phyloP scores from a whole-genome alignment of 1,284 basidiomycete genomes.

The Cystobasidium slooffiae region DNA sequence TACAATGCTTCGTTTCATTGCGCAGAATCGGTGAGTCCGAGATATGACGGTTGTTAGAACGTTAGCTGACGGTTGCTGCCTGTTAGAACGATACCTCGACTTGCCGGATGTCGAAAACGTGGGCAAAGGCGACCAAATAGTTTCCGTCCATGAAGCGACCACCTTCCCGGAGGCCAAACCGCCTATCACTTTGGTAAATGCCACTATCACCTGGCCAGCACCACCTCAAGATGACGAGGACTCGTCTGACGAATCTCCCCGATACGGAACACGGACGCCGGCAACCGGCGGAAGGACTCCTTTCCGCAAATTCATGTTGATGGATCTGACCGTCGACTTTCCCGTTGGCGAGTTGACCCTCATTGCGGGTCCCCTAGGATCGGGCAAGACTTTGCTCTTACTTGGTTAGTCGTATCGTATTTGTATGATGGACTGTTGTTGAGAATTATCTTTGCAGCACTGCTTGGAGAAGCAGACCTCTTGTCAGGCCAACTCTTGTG shows the following conservation, averaged over 20 bases:
- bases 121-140: constrained; percentile 30
- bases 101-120: constrained; percentile 47
- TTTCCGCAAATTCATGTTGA: constrained; percentile 73
- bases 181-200: constrained; percentile 76
- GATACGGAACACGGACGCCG: constrained; percentile 21
- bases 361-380: constrained; percentile 75
- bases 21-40: constrained; percentile 72
- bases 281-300: constrained; percentile 73
- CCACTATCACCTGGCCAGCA: constrained; percentile 83
- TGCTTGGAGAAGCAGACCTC: constrained; percentile 89
- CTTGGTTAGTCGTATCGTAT: constrained; percentile 60
- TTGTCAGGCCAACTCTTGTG: constrained; percentile 77
- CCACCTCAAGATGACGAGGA: constrained; percentile 62
- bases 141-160: constrained; percentile 73
- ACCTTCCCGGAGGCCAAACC: constrained; percentile 63
- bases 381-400: constrained; percentile 79
- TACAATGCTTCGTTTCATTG: constrained; percentile 78
- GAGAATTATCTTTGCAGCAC: constrained; percentile 60
- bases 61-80: not conserved
- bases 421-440: not conserved
- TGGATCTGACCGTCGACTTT: constrained; percentile 77
- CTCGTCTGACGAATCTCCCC: not conserved
- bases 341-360: constrained; percentile 70
- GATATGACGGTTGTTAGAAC: not conserved
- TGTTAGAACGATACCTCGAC: constrained; percentile 46